Conservation (phyloP, 1,284 basidiomycete species). For the Trichosporon asahii region DNA sequence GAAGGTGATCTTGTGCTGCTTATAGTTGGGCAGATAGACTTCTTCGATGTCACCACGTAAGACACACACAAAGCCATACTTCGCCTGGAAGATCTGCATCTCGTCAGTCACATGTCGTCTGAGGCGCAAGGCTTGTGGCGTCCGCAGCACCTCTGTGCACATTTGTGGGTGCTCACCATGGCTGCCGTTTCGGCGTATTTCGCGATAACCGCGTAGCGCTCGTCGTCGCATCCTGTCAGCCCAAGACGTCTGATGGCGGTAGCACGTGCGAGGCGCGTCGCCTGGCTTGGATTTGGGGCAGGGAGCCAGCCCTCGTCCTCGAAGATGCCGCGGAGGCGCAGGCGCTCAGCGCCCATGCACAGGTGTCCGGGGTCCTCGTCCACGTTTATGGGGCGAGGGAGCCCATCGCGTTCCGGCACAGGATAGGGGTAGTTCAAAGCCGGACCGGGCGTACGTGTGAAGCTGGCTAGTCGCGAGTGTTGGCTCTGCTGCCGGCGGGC, state of each 20-base stretch:
- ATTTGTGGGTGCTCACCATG: constrained; percentile 24
- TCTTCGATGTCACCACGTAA: constrained; percentile 18
- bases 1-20: background rate
- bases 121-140: background rate
- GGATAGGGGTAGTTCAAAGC: constrained; percentile 4
- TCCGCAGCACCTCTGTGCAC: background rate
- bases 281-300: constrained; percentile 23
- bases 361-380: constrained; percentile 12
- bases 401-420: constrained; percentile 8
- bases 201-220: constrained; percentile 33
- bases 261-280: constrained; percentile 8
- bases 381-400: constrained; percentile 13
- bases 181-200: constrained; percentile 41
- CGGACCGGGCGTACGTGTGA: background rate
- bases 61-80: constrained; percentile 17
- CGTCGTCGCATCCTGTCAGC: constrained; percentile 27
- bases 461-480: background rate
- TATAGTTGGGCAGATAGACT: constrained; percentile 8
- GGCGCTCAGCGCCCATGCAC: constrained; percentile 19
- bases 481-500: background rate
- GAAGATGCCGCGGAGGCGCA: constrained; percentile 30
- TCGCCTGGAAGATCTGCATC: constrained; percentile 24
- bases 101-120: background rate
- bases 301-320: constrained; percentile 39
- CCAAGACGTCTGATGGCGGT: constrained; percentile 30